Percentiles rank a stretch among this genome's conserved stretches.
Conservation (phyloP, 1,139 yeast species). For the Candida pseudoviswanathii region DNA sequence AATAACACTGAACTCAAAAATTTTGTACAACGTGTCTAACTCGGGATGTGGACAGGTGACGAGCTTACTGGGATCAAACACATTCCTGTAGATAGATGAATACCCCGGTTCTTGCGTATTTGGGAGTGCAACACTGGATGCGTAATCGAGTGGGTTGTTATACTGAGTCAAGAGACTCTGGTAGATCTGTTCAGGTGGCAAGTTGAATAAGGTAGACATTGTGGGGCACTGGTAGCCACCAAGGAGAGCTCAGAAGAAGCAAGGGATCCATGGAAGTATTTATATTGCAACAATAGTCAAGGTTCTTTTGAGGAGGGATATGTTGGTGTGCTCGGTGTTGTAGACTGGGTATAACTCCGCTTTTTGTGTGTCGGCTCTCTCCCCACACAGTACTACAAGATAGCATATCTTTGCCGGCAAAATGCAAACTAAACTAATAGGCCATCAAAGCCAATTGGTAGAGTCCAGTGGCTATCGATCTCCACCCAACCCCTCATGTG, state of each 20-base stretch:
- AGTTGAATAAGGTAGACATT: conserved; percentile 12
- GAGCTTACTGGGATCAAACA: conserved; percentile 34
- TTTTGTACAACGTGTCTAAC: conserved; percentile 50
- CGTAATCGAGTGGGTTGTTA: conserved; percentile 7
- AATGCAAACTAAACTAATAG: not conserved
- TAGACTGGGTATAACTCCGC: not conserved
- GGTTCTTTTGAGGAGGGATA: not conserved
- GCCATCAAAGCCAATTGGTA: too few species aligned
- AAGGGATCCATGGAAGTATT: not conserved
- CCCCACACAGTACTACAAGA: too few species aligned
- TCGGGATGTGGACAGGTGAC: conserved; percentile 48
- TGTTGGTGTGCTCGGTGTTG: too few species aligned
- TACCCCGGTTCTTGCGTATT: conserved; percentile 44
- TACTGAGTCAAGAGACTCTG: conserved; percentile 11
- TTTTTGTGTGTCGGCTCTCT: too few species aligned
- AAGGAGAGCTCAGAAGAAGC: not conserved
- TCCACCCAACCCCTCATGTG: not conserved
- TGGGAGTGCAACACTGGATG: conserved; percentile 17
- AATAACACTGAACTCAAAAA: conserved; percentile 45
- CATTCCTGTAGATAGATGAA: conserved; percentile 56
- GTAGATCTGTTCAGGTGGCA: conserved; percentile 14
- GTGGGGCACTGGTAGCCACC: not conserved
- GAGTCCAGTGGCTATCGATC: not conserved
- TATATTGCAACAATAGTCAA: not conserved
- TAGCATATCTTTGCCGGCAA: not conserved